Base-by-base conservation (phyloP, 1,139 yeast genomes). In the Spathaspora sp. region DNA sequence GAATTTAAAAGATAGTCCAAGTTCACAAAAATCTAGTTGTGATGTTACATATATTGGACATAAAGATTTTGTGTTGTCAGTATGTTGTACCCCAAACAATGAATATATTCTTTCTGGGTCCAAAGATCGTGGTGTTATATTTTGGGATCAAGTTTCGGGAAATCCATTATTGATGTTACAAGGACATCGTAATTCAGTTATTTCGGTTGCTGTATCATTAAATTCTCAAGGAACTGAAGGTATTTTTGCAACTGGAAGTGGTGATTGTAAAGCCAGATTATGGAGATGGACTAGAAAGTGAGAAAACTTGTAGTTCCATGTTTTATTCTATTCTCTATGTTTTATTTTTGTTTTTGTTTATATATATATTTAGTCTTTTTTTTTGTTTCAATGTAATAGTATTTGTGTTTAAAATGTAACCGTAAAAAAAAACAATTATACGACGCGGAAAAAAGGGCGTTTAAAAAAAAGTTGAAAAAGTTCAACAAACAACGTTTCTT, bases 151-250 rank as follows among this genome's bases (percentile, higher is more conserved):
- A 58, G 75, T 78, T 43, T 81, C 93, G 13, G 97, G 97, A 54
- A 93, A 89, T 68, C 96, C 97, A 51, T 83, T 90, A 67, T 78
- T 93, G 63, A 89, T 91, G 96, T 78, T 93, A 57, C 98, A 91
- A 71, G 98, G 99, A 31, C 99, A 93, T 68, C 84, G 95, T 65
- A 93, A 93, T 72, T 88, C 96, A 20, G 99, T 93, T 44, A 93
- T 93, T 55, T 85, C 95, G 44, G 98, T 93, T 38, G 93, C 96
- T 39, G 97, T 93, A 17, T 84, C 93, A 40, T 80, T 85, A 51
- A 84, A 83, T 61, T 86, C 89, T 39, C 78, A 78, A 51, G 86
- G 85, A 48, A 74, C 80, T 46, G 90, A 88, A 57, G 79, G 80
- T 38, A 83, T 89, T 56, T 93, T 93, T 75, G 99, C 98, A 46